Percentiles rank a stretch among this genome's conserved stretches.
Conservation (phyloP, 2,329 filamentous ascomycete species). For the Magnaporthiopsis incrustans region DNA sequence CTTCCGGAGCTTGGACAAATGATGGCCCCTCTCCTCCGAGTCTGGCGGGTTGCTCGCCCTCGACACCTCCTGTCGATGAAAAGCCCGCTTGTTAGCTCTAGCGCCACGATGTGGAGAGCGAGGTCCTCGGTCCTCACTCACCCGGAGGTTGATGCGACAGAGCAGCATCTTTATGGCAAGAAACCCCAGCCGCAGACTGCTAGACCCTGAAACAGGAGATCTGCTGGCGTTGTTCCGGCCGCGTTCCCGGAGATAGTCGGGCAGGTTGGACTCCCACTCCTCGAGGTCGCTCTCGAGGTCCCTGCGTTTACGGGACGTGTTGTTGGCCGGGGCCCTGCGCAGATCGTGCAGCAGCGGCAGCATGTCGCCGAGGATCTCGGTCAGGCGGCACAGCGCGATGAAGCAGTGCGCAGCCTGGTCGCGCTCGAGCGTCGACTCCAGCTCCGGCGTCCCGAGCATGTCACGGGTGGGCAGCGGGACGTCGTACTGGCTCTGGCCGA, state of each 20-base stretch:
- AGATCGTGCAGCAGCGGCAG: slow-evolving; percentile 16
- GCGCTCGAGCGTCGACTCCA: neutral
- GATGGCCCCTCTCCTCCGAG: slow-evolving; percentile 3
- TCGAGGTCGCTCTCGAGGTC: slow-evolving; percentile 8
- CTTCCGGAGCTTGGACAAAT: slow-evolving; percentile 5
- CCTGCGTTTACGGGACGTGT: slow-evolving; percentile 10
- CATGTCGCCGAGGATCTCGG: slow-evolving; percentile 31
- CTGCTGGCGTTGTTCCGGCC: neutral
- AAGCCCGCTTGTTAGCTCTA: slow-evolving; percentile 23
- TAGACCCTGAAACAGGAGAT: slow-evolving; percentile 25
- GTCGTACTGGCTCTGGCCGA: slow-evolving; percentile 37
- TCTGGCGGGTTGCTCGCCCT: neutral
- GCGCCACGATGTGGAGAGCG: neutral
- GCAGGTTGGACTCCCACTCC: slow-evolving; percentile 4
- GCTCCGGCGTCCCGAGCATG: neutral
- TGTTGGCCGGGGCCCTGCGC: slow-evolving; percentile 6
- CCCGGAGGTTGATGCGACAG: slow-evolving; percentile 37
- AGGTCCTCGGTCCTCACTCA: slow-evolving; percentile 13
- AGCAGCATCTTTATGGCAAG: slow-evolving; percentile 38
- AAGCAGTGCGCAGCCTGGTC: slow-evolving; percentile 23
- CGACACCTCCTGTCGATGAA: slow-evolving; percentile 1
- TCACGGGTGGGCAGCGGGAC: slow-evolving; percentile 27
- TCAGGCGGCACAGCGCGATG: slow-evolving; percentile 35
- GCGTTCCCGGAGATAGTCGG: slow-evolving; percentile 2
- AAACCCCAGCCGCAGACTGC: slow-evolving; percentile 44